Conservation (phyloP, 208 protist genomes). For the Endotrypanum monterogeii region DNA sequence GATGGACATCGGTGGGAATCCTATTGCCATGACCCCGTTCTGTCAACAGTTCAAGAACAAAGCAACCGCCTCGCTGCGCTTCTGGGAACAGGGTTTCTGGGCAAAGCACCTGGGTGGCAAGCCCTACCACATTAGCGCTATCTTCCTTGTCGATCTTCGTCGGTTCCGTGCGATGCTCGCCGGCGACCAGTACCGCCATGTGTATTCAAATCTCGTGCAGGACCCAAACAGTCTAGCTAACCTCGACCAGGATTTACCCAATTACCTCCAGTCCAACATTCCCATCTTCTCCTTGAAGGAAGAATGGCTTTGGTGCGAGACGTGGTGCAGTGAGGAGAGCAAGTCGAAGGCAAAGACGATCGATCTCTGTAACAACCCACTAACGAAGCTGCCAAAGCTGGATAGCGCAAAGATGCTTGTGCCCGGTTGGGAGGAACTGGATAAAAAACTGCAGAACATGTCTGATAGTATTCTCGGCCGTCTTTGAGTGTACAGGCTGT, state of each 20-base stretch:
- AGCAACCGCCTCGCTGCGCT: constrained; percentile 93
- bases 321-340: constrained; percentile 95
- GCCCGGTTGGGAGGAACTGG: constrained; percentile 87
- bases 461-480: constrained; percentile 20
- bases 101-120: constrained; percentile 87
- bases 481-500: background rate
- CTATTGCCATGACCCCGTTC: constrained; percentile 98
- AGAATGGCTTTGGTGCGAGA: constrained; percentile 99
- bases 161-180: constrained; percentile 84
- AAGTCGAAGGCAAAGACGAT: constrained; percentile 97
- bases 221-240: constrained; percentile 94
- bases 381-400: constrained; percentile 96
- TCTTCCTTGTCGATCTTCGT: constrained; percentile 97
- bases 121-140: constrained; percentile 98
- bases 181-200: constrained; percentile 92
- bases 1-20: constrained; percentile 94
- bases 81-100: constrained; percentile 96
- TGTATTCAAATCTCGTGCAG: constrained; percentile 86
- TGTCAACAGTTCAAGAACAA: constrained; percentile 88
- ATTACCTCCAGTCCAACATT: constrained; percentile 94
- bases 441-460: constrained; percentile 72
- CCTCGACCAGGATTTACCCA: constrained; percentile 97
- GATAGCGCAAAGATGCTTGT: constrained; percentile 92
- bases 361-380: constrained; percentile 97
- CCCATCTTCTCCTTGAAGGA: constrained; percentile 97